These are phyloP conservation scores for Fusarium tanahbumbuense DNA, from an alignment of 2,329 filamentous ascomycete genomes.

Conservation along the genomic window DNA sequence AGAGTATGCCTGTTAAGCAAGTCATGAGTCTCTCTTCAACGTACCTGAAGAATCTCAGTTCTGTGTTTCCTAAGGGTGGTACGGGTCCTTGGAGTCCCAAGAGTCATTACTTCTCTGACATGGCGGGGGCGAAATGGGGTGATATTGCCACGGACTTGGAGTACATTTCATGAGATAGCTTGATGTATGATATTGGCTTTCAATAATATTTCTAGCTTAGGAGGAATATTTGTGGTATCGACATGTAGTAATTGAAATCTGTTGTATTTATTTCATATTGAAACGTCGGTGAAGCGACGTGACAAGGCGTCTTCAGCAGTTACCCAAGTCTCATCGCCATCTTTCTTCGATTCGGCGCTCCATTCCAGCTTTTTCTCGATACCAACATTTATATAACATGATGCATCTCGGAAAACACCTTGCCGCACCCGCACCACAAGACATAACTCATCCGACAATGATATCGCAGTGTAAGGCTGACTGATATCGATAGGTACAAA, in stretches of 20 bases:
- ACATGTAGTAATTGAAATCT: neutral
- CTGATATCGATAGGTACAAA: neutral
- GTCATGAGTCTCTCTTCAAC: constrained; percentile 62
- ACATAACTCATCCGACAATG: neutral
- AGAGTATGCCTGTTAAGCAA: constrained; percentile 53
- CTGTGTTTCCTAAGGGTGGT: constrained; percentile 60
- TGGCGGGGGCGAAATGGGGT: constrained; percentile 48
- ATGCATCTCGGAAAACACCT: neutral
- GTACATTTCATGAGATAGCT: neutral
- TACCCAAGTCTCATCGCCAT: neutral
- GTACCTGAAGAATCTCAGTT: constrained; percentile 59
- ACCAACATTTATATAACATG: constrained; percentile 2
- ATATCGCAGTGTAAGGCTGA: neutral
- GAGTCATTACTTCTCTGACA: constrained; percentile 47
- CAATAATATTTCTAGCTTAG: fast-evolving
- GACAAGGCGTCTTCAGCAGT: neutral
- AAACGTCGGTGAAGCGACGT: constrained; percentile 7
- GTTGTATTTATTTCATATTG: neutral
- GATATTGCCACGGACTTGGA: constrained; percentile 44
- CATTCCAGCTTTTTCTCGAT: constrained; percentile 1
- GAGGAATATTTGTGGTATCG: fast-evolving
- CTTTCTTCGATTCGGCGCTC: neutral
- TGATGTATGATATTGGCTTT: fast-evolving
- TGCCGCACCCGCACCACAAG: neutral
- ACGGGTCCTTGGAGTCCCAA: constrained; percentile 50